Percentiles rank a stretch among this genome's conserved stretches.
phyloP scores from a whole-genome alignment of 2,329 filamentous ascomycete genomes.

The Trichoderma arundinaceum region DNA sequence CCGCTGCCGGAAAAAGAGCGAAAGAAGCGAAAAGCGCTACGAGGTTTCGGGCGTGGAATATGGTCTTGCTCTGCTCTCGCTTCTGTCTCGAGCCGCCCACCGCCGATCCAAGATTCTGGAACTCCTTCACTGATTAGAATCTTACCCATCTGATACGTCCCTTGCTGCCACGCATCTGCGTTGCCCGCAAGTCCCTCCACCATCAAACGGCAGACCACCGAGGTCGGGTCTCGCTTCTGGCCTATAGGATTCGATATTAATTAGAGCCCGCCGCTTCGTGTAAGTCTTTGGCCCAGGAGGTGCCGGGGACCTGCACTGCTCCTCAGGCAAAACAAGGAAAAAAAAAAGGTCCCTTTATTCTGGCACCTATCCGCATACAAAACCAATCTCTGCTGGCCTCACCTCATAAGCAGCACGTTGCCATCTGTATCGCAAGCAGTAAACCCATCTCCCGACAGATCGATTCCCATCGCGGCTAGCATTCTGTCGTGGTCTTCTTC shows the following conservation, averaged over 20 bases:
- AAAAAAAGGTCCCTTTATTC: not conserved
- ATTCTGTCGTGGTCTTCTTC: not conserved
- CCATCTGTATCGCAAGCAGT: not conserved
- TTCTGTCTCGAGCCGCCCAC: constrained; percentile 11
- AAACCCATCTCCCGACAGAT: not conserved
- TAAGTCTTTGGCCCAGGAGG: constrained; percentile 19
- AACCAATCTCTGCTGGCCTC: constrained; percentile 1
- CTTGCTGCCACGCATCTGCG: constrained; percentile 21
- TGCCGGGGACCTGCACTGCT: constrained; percentile 9
- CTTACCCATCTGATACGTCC: constrained; percentile 21
- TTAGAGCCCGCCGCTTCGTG: constrained; percentile 26
- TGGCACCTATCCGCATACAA: constrained; percentile 6
- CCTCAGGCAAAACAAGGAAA: constrained; percentile 1
- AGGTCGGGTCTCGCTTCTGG: constrained; percentile 15
- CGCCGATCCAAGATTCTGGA: constrained; percentile 11
- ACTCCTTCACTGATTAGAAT: constrained; percentile 1
- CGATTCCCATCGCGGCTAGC: not conserved
- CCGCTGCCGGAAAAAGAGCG: not conserved
- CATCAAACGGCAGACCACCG: constrained; percentile 24
- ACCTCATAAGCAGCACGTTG: constrained; percentile 5
- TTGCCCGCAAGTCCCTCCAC: constrained; percentile 21
- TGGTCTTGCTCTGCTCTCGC: constrained; percentile 9
- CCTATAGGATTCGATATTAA: constrained; percentile 22
- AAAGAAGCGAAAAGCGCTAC: not conserved
- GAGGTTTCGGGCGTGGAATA: not conserved